phyloP scores from a whole-genome alignment of 306 rosid species.

The Vigna radiata region DNA sequence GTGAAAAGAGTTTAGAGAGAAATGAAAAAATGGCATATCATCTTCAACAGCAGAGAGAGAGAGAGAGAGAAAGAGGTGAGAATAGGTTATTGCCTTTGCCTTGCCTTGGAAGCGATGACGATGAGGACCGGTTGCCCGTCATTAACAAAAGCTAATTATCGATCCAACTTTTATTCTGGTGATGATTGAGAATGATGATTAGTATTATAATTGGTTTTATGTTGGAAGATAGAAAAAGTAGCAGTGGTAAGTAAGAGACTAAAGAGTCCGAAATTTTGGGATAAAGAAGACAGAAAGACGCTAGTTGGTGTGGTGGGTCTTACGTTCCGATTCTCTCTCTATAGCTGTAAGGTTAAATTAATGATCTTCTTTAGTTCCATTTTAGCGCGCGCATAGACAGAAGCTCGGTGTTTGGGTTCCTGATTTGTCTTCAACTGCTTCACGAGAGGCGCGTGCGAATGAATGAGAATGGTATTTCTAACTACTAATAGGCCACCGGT shows the following conservation, averaged over 20 bases:
- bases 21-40: conserved; percentile 21
- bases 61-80: background rate
- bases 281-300: conserved; percentile 31
- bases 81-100: conserved; percentile 56
- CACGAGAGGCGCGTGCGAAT: conserved; percentile 26
- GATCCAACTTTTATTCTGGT: conserved; percentile 45
- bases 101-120: conserved; percentile 92
- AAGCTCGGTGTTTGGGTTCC: background rate
- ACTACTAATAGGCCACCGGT: background rate
- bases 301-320: conserved; percentile 45
- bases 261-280: conserved; percentile 11
- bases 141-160: conserved; percentile 58
- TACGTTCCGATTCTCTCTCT: background rate
- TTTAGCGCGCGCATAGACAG: conserved; percentile 35
- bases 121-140: conserved; percentile 61
- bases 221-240: conserved; percentile 31
- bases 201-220: background rate
- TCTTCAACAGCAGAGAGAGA: conserved; percentile 21
- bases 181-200: background rate
- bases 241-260: background rate
- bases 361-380: background rate
- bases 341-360: background rate
- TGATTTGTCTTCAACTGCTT: background rate
- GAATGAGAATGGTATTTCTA: no score
- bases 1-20: conserved; percentile 37